phyloP scores from a whole-genome alignment of 2,329 filamentous ascomycete species.

The Ustulina deusta region DNA sequence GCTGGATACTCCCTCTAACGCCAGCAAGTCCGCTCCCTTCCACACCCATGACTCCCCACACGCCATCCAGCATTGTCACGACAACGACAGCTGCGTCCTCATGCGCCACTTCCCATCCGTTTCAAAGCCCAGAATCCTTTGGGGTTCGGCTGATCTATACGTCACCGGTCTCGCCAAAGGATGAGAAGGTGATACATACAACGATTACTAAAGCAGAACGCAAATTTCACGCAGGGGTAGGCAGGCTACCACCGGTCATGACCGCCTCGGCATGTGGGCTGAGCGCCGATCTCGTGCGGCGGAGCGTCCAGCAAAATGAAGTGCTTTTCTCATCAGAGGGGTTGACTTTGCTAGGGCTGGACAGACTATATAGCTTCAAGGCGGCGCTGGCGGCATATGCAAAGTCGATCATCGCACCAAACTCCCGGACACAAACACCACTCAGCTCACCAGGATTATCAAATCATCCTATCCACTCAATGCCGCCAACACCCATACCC shows the following conservation, averaged over 20 bases:
- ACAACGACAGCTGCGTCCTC: conserved; percentile 50
- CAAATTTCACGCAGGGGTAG: conserved; percentile 55
- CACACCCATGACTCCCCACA: conserved; percentile 62
- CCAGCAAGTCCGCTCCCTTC: conserved; percentile 60
- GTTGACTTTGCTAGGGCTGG: conserved; percentile 69
- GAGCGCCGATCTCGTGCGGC: conserved; percentile 64
- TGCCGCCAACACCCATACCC: conserved; percentile 24
- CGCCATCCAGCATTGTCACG: conserved; percentile 57
- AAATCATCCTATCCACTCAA: conserved; percentile 38
- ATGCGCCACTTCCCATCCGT: conserved; percentile 29
- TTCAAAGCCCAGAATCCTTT: conserved; percentile 50
- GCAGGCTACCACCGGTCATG: conserved; percentile 57
- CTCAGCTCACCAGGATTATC: conserved; percentile 48
- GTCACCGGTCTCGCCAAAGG: conserved; percentile 58
- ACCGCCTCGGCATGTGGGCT: conserved; percentile 59
- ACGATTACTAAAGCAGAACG: conserved; percentile 65
- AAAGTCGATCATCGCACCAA: conserved; percentile 49
- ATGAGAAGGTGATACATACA: conserved; percentile 61
- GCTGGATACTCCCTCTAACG: conserved; percentile 50
- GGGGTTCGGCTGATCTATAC: conserved; percentile 65
- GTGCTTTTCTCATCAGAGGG: conserved; percentile 70
- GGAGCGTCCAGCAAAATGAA: conserved; percentile 70
- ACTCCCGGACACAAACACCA: conserved; percentile 35
- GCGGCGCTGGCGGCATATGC: conserved; percentile 69
- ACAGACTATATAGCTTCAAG: conserved; percentile 74